Conservation (phyloP, 2,329 filamentous ascomycete genomes). For the Botrytis tulipae region DNA sequence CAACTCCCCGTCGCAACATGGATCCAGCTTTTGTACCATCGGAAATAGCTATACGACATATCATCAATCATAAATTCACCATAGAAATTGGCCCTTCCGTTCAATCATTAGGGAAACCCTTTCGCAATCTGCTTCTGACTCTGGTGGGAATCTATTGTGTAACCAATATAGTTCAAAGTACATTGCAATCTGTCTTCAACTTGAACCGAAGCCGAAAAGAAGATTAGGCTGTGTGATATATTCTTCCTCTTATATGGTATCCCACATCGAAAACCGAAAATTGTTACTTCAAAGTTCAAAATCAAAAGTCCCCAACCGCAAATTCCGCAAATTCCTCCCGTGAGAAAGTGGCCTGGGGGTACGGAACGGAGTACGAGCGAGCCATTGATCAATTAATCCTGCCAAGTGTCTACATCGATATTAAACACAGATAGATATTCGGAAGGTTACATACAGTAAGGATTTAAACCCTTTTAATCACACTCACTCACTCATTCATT, state of each 20-base stretch:
- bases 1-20: slow-evolving; percentile 27
- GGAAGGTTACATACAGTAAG: not conserved
- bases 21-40: slow-evolving; percentile 43
- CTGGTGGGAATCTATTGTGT: slow-evolving; percentile 43
- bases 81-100: slow-evolving; percentile 51
- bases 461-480: not conserved
- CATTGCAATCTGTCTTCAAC: slow-evolving; percentile 37
- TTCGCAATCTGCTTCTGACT: slow-evolving; percentile 50
- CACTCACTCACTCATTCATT: not conserved
- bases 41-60: slow-evolving; percentile 46
- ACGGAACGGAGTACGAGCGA: not conserved
- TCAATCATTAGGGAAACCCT: slow-evolving; percentile 49
- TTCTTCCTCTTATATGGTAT: not conserved
- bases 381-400: not conserved
- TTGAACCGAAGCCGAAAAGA: not conserved
- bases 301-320: not conserved
- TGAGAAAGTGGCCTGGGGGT: not conserved
- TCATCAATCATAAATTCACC: slow-evolving; percentile 49
- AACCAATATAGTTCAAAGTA: slow-evolving; percentile 42
- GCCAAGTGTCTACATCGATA: slow-evolving; percentile 13
- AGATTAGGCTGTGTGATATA: not conserved
- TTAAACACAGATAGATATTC: not conserved
- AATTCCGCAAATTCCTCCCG: not conserved
- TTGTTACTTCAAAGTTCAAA: not conserved
- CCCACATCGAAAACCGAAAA: too few species aligned